These are phyloP conservation scores for Triglochin maritima DNA, from an alignment of 106 monocot genomes.

Conservation along the genomic window DNA sequence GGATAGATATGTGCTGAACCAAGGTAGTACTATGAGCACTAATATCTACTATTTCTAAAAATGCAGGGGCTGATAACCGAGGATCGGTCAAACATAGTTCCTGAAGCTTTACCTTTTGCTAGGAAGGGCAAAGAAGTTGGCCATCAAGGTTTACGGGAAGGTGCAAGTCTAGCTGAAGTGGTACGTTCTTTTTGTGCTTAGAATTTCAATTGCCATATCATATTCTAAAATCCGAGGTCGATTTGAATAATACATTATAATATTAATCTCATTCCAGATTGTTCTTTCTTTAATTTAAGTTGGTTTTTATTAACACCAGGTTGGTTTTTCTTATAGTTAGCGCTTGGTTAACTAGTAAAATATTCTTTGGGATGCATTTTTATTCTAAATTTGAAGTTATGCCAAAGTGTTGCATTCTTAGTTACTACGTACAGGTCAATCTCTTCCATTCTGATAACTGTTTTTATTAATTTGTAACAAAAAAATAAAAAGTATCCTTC, in stretches of 20 bases:
- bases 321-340: too few relatives aligned
- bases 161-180: slow-evolving; percentile 83
- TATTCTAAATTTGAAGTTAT: too few relatives aligned
- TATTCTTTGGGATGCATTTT: too few relatives aligned
- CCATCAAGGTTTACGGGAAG: slow-evolving; percentile 71
- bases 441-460: too few relatives aligned
- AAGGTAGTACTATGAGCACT: too few relatives aligned
- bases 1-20: too few relatives aligned
- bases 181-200: slow-evolving; percentile 27
- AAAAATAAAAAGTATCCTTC: too few relatives aligned
- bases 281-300: background rate
- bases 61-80: slow-evolving; percentile 83
- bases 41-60: background rate
- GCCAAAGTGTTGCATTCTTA: too few relatives aligned
- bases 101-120: slow-evolving; percentile 69
- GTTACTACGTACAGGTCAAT: too few relatives aligned
- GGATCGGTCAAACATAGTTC: slow-evolving; percentile 54
- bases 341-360: too few relatives aligned
- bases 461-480: too few relatives aligned
- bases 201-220: background rate
- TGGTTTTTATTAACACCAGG: too few relatives aligned
- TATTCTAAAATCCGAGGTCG: background rate
- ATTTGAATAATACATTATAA: background rate
- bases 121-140: slow-evolving; percentile 57
- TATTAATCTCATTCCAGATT: background rate